Percentiles rank a stretch among this genome's conserved stretches.
Conservation (phyloP, 352 stramenopile species). For the Phytophthora colocasiae region DNA sequence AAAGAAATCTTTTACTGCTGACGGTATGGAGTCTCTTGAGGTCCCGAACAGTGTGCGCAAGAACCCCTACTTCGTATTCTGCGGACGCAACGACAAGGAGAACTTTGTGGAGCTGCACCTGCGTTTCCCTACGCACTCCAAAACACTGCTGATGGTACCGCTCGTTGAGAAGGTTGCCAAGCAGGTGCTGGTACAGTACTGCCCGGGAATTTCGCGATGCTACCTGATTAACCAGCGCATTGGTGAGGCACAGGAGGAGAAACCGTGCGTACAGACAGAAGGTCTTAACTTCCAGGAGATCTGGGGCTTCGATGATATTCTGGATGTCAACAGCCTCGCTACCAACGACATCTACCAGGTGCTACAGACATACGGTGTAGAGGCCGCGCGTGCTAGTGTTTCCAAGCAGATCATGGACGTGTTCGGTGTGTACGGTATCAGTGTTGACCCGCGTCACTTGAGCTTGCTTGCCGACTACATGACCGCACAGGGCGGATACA, state of each 20-base stretch:
- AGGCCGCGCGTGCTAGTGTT: slow-evolving; percentile 97
- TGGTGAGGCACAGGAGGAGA: slow-evolving; percentile 79
- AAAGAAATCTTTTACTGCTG: slow-evolving; percentile 54
- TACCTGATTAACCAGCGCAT: slow-evolving; percentile 92
- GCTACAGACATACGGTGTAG: slow-evolving; percentile 97
- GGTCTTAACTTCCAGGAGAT: slow-evolving; percentile 99
- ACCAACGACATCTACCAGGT: slow-evolving; percentile 99
- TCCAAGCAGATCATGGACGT: slow-evolving; percentile 99
- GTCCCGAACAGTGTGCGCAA: slow-evolving; percentile 83
- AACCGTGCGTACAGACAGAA: slow-evolving; percentile 92
- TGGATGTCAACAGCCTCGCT: slow-evolving; percentile 95
- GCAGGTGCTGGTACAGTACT: slow-evolving; percentile 89
- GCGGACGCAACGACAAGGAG: slow-evolving; percentile 77
- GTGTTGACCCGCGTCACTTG: slow-evolving; percentile 98
- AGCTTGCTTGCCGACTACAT: slow-evolving; percentile 99
- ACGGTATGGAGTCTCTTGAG: slow-evolving; percentile 77
- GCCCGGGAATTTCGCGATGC: slow-evolving; percentile 88
- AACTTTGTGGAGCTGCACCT: slow-evolving; percentile 88
- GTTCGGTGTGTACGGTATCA: slow-evolving; percentile 99
- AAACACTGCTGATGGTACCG: slow-evolving; percentile 90
- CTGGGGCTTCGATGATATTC: slow-evolving; percentile 92
- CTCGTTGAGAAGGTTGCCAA: slow-evolving; percentile 88
- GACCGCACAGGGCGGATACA: slow-evolving; percentile 97
- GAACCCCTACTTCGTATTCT: slow-evolving; percentile 90
- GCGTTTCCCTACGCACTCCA: slow-evolving; percentile 89